Conservation (phyloP, 140 eudicot genomes). For the Ambrosia hybrid region DNA sequence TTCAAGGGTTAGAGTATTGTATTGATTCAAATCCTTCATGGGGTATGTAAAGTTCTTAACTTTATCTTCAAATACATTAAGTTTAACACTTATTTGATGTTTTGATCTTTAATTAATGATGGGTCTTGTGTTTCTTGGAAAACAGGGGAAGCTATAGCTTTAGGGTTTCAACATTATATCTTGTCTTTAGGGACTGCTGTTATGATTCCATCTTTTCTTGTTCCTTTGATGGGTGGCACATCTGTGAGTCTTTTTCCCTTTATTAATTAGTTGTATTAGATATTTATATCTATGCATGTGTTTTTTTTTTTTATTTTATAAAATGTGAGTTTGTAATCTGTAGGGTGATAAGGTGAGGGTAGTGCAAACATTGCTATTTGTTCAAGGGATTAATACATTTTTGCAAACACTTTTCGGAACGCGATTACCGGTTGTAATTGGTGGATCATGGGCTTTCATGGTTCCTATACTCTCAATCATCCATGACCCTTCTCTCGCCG, state of each 20-base stretch:
- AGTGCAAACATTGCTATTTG: constrained; percentile 90
- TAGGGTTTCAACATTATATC: constrained; percentile 97
- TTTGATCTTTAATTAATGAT: constrained; percentile 19
- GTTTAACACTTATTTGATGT: neutral
- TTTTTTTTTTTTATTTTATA: neutral
- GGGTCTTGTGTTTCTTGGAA: constrained; percentile 19
- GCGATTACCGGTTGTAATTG: constrained; percentile 83
- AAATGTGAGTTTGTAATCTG: constrained; percentile 11
- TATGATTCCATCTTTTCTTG: constrained; percentile 96
- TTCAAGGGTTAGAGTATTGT: constrained; percentile 96
- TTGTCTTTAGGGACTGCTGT: constrained; percentile 98
- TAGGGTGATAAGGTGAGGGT: constrained; percentile 98
- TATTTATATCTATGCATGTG: constrained; percentile 1
- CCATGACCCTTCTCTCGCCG: constrained; percentile 72
- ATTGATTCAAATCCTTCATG: constrained; percentile 98
- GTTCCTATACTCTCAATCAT: constrained; percentile 95
- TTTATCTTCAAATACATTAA: neutral
- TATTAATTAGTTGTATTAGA: neutral
- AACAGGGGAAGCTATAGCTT: constrained; percentile 89
- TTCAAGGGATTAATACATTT: constrained; percentile 87
- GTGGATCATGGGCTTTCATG: constrained; percentile 98
- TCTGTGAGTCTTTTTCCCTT: constrained; percentile 51
- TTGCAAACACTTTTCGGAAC: constrained; percentile 94
- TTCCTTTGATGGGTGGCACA: constrained; percentile 95
- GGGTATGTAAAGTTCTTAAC: constrained; percentile 58